Percentiles rank a stretch among this genome's conserved stretches.
These are phyloP conservation scores for Setaria italica DNA, from an alignment of 202 grass and related monocot species.

Conservation along the genomic window DNA sequence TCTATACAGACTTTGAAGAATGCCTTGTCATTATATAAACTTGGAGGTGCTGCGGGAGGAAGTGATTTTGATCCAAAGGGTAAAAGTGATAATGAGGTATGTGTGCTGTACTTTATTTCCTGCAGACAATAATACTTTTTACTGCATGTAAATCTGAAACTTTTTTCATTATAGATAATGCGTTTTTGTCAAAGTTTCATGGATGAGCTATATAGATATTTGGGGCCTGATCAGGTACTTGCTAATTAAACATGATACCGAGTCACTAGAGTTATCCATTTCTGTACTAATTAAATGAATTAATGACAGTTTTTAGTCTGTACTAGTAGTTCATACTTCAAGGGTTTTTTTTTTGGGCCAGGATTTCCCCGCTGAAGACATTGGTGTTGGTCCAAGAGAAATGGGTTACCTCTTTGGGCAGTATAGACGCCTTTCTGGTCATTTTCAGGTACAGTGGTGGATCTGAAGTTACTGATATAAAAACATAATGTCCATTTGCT, in stretches of 20 bases:
- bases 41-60: constrained; percentile 96
- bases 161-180: constrained; percentile 80
- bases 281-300: constrained; percentile 41
- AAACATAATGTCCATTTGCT: constrained; percentile 24
- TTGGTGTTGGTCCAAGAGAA: constrained; percentile 97
- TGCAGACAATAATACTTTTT: constrained; percentile 39
- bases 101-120: constrained; percentile 38
- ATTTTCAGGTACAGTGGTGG: constrained; percentile 84
- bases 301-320: constrained; percentile 33
- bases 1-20: constrained; percentile 86
- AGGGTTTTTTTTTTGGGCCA: constrained; percentile 35
- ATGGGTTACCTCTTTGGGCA: constrained; percentile 99
- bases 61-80: constrained; percentile 99
- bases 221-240: constrained; percentile 96
- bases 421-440: constrained; percentile 94
- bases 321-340: constrained; percentile 32
- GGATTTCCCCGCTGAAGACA: constrained; percentile 96
- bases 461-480: constrained; percentile 31
- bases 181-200: constrained; percentile 99
- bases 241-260: constrained; percentile 4
- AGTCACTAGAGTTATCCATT: constrained; percentile 22
- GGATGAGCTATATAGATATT: constrained; percentile 95
- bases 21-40: constrained; percentile 94
- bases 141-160: constrained; percentile 44
- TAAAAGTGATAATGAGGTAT: constrained; percentile 97